Evolutionary conservation across 2,329 filamentous ascomycete species (phyloP), one percentile per base, ranked within the genome.

Genomic region (Dryadomyces quercivorus): DNA sequence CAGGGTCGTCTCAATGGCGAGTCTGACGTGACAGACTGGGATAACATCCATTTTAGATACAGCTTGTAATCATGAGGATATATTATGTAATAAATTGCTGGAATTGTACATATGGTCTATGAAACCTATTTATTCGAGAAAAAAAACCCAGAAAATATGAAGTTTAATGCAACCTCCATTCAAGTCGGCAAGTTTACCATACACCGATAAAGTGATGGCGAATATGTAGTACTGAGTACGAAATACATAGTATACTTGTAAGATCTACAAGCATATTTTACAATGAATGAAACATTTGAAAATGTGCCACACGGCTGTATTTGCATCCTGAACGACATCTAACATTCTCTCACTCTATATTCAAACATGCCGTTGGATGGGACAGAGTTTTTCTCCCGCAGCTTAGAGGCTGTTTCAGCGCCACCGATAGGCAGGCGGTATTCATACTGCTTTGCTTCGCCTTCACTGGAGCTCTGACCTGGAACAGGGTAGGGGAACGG

Each of bases 351-450:
- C 15, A 20, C 42, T 9, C 49, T 50, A 44, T 58, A 71, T 8
- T 52, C 59, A 31, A 73, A 75, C 78, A 87, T 79, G 55, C 59
- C 62, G 63, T 87, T 87, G 62, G 63, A 82, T 63, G 55, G 67
- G 65, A 67, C 72, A 64, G 68, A 75, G 67, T 67, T 79, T 68
- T 66, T 71, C 65, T 72, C 80, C 62, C 56, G 67, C 67, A 65
- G 70, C 70, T 69, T 77, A 53, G 51, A 70, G 57, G 62, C 75
- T 59, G 74, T 75, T 59, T 85, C 78, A 0, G 66, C 65, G 0
- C 82, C 84, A 0, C 74, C 75, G 0, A 77, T 77, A 0, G 84
- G 84, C n/a, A 86, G 67, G 2, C 70, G 71, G 51, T 83, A 82
- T 63, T 86, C 81, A 21, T 69, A 65, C 36, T 59, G 63, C 51